phyloP scores from a whole-genome alignment of 169 alveolate species.

The Ichthyophthirius multifiliis region DNA sequence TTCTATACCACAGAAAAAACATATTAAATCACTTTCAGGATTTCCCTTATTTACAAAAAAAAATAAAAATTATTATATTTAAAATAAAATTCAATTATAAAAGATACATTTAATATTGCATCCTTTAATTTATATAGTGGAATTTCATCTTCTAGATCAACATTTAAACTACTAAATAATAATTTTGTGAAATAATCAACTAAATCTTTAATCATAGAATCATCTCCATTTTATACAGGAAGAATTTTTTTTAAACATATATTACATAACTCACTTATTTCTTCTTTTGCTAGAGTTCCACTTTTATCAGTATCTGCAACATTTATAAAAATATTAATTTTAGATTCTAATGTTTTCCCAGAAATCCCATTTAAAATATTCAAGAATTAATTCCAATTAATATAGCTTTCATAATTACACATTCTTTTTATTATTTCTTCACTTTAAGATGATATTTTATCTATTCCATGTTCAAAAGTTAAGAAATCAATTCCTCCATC shows the following conservation, averaged over 20 bases:
- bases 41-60: neutral
- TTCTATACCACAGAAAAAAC: constrained; percentile 4
- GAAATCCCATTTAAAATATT: neutral
- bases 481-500: neutral
- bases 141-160: neutral
- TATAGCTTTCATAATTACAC: neutral
- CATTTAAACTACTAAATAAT: neutral
- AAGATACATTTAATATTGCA: neutral
- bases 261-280: neutral
- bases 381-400: neutral
- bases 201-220: neutral
- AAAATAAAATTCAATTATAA: neutral
- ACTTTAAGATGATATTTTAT: neutral
- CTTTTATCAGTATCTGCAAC: neutral
- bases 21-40: constrained; percentile 1
- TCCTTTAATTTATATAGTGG: neutral
- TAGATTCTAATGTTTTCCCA: neutral
- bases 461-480: neutral
- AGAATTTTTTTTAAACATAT: neutral
- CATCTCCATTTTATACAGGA: neutral
- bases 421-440: neutral
- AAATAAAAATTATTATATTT: neutral
- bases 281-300: neutral
- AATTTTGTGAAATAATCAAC: neutral
- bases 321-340: neutral